Evolutionary conservation across 2,329 filamentous ascomycete species (phyloP), one percentile per base, ranked within the genome.

Genomic region (Mycocentrospora acerina): DNA sequence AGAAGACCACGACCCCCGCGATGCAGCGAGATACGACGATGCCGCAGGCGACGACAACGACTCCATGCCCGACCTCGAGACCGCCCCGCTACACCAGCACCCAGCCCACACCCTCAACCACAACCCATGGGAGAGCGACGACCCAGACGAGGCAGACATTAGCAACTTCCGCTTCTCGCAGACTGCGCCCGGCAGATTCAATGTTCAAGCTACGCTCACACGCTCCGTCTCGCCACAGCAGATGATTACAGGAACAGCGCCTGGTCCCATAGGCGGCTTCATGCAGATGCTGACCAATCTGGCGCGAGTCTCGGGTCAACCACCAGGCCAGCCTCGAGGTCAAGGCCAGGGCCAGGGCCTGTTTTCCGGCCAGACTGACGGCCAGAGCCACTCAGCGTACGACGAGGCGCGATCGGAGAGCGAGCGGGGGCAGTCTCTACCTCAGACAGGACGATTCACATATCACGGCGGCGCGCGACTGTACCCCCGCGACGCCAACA

Each of bases 1-100:
- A 51, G 57, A 66, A 7, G 75, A 78, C 2, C 81, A 81, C 53
- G 86, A 90, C 51, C 85, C 85, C 8, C 78, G 85, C 46, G 66
- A 69, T 26, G 59, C 63, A 29, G 43, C 39, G 35, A 55, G 57
- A 40, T 54, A 52, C 26, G 53, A 51, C 13, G 44, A 57, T 32
- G 51, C 61, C 13, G 50, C 56, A 38, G 62, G 55, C 4, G 54
- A 60, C 32, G 57, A 66, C 28, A 44, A 66, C 34, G 46, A 56
- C 26, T 51, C 52, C 14, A 46, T 68, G 51, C 53, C 61, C 38
- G 48, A 52, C 37, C 43, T 64, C 51, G 51, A 57, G 26, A 38
- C 56, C 25, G 41, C 42, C 41, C 39, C 54, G 40, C 44, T 22
- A 9, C 19, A 22, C 19, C 5, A 22, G 19, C 5, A 22, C 19